These are phyloP conservation scores for Hypoxylon lenormandii DNA, from an alignment of 495 filamentous ascomycete species.

Conservation along the genomic window DNA sequence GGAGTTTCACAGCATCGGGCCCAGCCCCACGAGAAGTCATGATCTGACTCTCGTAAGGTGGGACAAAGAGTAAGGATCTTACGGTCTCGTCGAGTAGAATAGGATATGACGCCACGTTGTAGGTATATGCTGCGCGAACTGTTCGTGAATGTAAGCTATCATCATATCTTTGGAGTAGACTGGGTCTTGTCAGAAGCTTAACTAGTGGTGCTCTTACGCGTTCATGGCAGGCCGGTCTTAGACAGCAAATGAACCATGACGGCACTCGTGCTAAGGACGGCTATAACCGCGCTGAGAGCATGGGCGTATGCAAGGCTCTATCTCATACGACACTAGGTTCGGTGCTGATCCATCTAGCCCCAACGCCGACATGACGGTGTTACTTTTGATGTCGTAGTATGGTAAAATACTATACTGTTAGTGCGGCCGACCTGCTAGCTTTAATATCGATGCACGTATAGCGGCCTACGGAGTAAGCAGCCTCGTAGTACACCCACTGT, in stretches of 20 bases:
- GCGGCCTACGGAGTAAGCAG: constrained; percentile 24
- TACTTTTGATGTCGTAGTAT: not conserved
- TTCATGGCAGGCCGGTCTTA: constrained; percentile 12
- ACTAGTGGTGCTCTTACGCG: constrained; percentile 13
- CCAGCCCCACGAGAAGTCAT: constrained; percentile 20
- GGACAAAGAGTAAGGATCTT: not conserved
- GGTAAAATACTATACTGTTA: not conserved
- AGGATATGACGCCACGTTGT: constrained; percentile 13
- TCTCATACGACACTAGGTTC: constrained; percentile 3
- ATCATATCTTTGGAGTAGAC: constrained; percentile 10
- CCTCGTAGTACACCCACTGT: constrained; percentile 19
- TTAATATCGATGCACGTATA: not conserved
- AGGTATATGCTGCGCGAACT: constrained; percentile 13
- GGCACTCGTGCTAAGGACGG: not conserved
- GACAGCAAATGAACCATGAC: constrained; percentile 11
- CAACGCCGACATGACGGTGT: not conserved
- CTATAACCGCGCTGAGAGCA: constrained; percentile 5
- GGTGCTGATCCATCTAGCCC: not conserved
- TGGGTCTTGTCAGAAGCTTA: constrained; percentile 28
- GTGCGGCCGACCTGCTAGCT: constrained; percentile 2
- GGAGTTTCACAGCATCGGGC: constrained; percentile 34
- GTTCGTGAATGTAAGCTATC: constrained; percentile 29
- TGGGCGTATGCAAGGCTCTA: constrained; percentile 18
- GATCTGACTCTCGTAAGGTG: constrained; percentile 18
- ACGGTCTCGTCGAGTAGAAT: not conserved